Percentiles rank a stretch among this genome's conserved stretches.
These are phyloP conservation scores for Solanum raphanifolium DNA, from an alignment of 257 asterid species.

Conservation along the genomic window DNA sequence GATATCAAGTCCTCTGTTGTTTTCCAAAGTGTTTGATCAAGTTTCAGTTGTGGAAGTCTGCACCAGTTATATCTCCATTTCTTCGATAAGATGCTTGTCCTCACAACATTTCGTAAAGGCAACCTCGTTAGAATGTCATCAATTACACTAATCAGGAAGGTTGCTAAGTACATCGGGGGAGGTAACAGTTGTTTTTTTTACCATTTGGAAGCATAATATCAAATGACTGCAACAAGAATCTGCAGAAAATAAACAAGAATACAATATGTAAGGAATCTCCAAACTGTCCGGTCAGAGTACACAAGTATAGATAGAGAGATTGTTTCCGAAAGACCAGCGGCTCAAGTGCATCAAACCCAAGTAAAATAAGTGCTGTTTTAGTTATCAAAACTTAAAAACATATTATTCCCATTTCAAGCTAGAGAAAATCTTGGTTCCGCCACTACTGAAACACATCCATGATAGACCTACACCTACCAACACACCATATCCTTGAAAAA, in stretches of 20 bases:
- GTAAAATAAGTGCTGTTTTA: not conserved
- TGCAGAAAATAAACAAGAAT: not conserved
- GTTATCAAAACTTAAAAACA: not conserved
- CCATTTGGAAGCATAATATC: not conserved
- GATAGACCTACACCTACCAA: conserved; percentile 18
- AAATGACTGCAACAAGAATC: not conserved
- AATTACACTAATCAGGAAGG: not conserved
- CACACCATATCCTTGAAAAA: not conserved
- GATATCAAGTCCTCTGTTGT: not conserved
- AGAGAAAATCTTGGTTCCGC: not conserved
- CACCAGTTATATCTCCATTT: not conserved
- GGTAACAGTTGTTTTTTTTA: not conserved
- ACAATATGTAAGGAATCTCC: not conserved
- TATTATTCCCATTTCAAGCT: not conserved
- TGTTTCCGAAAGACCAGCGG: too few species aligned
- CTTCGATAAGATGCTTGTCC: not conserved
- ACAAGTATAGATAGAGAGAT: too few species aligned
- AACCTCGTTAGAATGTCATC: not conserved
- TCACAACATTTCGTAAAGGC: not conserved
- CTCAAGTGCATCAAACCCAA: too few species aligned
- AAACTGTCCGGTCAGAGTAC: not conserved
- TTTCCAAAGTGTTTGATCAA: not conserved
- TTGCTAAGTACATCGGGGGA: not conserved
- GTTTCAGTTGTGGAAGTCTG: not conserved
- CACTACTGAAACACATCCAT: not conserved